Evolutionary conservation across 768 basidiomycete species (phyloP).

Genomic region (Rhizopogon rudus): DNA sequence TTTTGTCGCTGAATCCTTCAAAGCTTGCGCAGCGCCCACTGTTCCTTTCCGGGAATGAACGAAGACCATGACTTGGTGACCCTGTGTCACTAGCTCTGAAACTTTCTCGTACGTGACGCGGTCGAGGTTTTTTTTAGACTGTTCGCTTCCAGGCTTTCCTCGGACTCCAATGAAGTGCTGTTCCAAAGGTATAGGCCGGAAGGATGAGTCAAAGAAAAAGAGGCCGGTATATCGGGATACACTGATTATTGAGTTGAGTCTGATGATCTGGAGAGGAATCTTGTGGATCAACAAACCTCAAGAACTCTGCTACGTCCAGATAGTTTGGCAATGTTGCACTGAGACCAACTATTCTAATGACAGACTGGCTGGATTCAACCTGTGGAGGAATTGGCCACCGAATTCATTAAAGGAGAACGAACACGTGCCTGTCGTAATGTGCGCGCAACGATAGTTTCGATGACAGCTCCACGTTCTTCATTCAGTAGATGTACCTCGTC

Average conservation of each 20-base stretch:
- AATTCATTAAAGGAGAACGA: background rate
- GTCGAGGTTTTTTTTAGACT: slow-evolving; percentile 83
- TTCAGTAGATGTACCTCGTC: slow-evolving; percentile 97
- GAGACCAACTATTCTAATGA: slow-evolving; percentile 93
- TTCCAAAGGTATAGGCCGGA: slow-evolving; percentile 93
- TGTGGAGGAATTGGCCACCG: slow-evolving; percentile 22
- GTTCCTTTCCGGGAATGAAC: slow-evolving; percentile 99
- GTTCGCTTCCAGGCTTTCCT: slow-evolving; percentile 75
- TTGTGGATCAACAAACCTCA: slow-evolving; percentile 50
- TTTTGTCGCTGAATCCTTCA: slow-evolving; percentile 69
- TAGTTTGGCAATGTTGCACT: slow-evolving; percentile 98
- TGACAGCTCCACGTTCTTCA: slow-evolving; percentile 96
- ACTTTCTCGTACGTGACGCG: slow-evolving; percentile 88
- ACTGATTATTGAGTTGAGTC: slow-evolving; percentile 34
- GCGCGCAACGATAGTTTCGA: slow-evolving; percentile 96
- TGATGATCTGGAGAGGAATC: background rate
- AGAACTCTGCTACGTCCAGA: slow-evolving; percentile 90
- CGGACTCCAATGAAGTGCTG: slow-evolving; percentile 94
- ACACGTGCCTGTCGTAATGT: slow-evolving; percentile 78
- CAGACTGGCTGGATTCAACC: slow-evolving; percentile 95
- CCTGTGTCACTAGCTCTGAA: slow-evolving; percentile 76
- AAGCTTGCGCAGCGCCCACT: slow-evolving; percentile 79
- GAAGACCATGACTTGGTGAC: slow-evolving; percentile 99
- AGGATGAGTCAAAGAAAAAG: slow-evolving; percentile 98
- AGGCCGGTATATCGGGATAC: slow-evolving; percentile 83